Evolutionary conservation across 208 protist species (phyloP).

Genomic region (Leishmania mexicana): DNA sequence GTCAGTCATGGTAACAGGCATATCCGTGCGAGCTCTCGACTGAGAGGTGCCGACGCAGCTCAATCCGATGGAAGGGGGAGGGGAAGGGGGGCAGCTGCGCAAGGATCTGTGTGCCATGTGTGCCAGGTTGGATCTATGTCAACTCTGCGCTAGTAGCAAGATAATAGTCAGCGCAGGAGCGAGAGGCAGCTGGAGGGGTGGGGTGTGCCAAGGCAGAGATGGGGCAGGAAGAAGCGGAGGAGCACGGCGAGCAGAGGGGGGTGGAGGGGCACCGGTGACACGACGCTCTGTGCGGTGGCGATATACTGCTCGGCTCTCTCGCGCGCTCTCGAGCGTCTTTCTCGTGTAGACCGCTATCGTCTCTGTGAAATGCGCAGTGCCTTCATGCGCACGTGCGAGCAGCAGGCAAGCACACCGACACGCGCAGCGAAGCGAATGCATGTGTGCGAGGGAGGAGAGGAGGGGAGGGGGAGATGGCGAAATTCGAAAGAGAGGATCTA

Average conservation of each 20-base stretch:
- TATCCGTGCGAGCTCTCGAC: neutral
- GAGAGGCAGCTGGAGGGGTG: neutral
- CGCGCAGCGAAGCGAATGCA: neutral
- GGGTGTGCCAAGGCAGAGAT: neutral
- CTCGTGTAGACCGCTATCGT: neutral
- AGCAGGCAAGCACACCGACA: neutral
- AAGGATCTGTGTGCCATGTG: neutral
- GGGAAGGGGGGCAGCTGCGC: neutral
- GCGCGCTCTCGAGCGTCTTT: neutral
- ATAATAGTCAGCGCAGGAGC: neutral
- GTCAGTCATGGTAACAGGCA: conserved; percentile 7
- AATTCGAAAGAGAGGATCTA: neutral
- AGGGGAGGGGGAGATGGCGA: neutral
- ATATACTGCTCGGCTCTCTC: neutral
- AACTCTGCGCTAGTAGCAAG: neutral
- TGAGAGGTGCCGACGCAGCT: neutral
- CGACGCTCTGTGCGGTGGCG: neutral
- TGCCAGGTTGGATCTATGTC: neutral
- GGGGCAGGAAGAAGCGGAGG: neutral
- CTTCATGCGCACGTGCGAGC: neutral
- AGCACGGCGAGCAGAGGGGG: neutral
- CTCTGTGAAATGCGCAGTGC: neutral
- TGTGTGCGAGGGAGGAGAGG: neutral
- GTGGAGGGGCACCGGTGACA: no score
- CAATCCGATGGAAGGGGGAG: neutral